Evolutionary conservation across 2,329 filamentous ascomycete genomes (phyloP), one percentile per base, ranked within the genome.

Genomic region (Stromatinia cepivora): DNA sequence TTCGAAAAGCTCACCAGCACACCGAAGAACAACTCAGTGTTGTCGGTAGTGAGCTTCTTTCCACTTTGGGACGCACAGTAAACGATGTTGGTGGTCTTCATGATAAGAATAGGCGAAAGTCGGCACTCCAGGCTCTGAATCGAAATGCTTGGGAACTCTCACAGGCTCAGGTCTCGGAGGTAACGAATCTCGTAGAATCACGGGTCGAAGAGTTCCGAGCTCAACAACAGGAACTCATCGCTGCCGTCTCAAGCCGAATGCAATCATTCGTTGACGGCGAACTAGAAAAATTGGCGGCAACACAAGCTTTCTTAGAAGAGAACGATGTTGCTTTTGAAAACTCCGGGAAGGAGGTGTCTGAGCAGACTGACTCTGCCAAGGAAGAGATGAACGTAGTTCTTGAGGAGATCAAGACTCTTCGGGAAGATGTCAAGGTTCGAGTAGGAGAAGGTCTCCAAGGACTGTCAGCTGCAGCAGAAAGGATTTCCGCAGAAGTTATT

Each of bases 311-410:
- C 74, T 81, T 97, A 2, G 84, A 91, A 66, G 84, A 89, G 58
- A 91, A 94, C 76, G 84, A 91, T 11, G 81, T 84, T 10, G 84
- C 85, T 0, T 93, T 97, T 74, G 84, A 88, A 52, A 82, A 85
- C 25, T 92, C 91, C 0, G 89, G 90, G 78, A 82, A 84, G 64
- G 87, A 91, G 73, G 85, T 96, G 22, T 85, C 91, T 36, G 83
- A 86, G 54, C 89, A 91, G 75, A 91, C 89, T 69, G 83, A 85
- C 34, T 83, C 85, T 71, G 90, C 93, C 3, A 92, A 91, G 76
- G 88, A 94, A 61, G 91, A 94, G 69, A 93, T 97, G 92, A 94
- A 97, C 75, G 84, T 87, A n/a, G 90, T 97, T 1, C 84, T 99
- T 13, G 92, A 95, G 76, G 94, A 97, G 78, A 97, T 98, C 78